Evolutionary conservation across 73 alveolate species (phyloP), one percentile per base, ranked within the genome.

Genomic region (Paramecium caudatum): DNA sequence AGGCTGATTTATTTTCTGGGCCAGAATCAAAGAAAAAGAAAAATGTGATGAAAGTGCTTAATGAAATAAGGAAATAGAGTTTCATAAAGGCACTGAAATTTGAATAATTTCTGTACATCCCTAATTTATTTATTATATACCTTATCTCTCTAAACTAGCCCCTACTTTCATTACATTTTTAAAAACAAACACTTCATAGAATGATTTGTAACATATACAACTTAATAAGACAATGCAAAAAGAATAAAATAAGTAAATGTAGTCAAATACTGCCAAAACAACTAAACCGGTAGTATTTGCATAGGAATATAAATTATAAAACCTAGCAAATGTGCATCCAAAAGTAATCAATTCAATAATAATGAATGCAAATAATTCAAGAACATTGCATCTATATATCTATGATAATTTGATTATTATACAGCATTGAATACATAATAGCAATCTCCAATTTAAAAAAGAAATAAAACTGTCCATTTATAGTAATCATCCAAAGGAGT

Each of bases 101-200:
- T 15, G 69, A 37, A 15, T 74, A 74, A 39, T 74, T 43, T 74
- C 47, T 74, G 19, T 34, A 74, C 10, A 41, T 30, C 10, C 43
- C 88, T 74, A 74, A 74, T 4, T 2, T 4, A 39, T 8, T 41
- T n/a, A 45, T 33, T 30, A 30, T 2, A 30, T 74, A 74, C 88
- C 21, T 74, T 74, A 43, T 17, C 19, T 21, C 16, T 74, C 65
- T 16, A 16, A 43, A 19, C 69, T 17, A 39, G 88, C 88, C 12
- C 88, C 88, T 8, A 74, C 88, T 39, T 74, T 74, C 88, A 74
- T 74, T 10, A 74, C 43, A 74, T 74, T 74, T 74, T 47, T 39
- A n/a, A 39, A 74, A n/a, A 74, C 25, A 41, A 74, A 74, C 2
- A 45, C 68, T 10, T 74, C 88, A 19, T 74, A 74, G 43, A 74